Base-by-base conservation (phyloP, 164 flowering plant species). In the Magnolia changhungtana region DNA sequence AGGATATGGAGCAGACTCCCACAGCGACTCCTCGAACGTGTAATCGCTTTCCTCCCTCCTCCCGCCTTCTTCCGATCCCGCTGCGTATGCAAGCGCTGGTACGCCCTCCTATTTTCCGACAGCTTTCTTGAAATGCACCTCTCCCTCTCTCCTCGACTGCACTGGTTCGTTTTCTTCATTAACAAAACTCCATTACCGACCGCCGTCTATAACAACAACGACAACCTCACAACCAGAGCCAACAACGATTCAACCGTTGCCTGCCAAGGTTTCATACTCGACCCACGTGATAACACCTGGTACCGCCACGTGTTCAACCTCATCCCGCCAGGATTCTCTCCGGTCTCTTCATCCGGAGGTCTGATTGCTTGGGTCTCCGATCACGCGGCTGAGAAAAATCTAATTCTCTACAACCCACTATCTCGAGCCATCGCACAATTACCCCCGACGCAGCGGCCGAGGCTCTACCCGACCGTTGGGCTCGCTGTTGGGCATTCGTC, bases 1-100 rank as follows among this genome's bases (percentile, higher is more conserved):
- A 81, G 92, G 72, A 85, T 93, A 49, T 95, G 99, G 98, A 89
- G 96, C 75, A 85, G 85, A 31, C 95, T 93, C 21, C 98, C 98
- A 0, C 88, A 82, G 14, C 78, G 84, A 11, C 85, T 95, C 1
- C 68, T 95, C 23, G 95, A 91, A 58, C 88, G 97, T 1, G 83
- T 93, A 13, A 81, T 95, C 16, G 92, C 90, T 59, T 93, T 92
- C 45, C 93, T 95, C 23, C 97, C 99, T 0, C 92, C 94, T 0
- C 96, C 97, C 0, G 93, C 95, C 67, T 92, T 93, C 78, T 92
- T 93, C 74, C 81, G 94, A 21, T 81, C 90, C 2, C 90, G 99
- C 19, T 85, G 86, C 1, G 98, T 95, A 51, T 93, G 98, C 76
- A 93, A 93, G 78, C 82, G 97, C 68, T 95, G 93, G 92, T 93